Evolutionary conservation across 192 early-diverging fungal species (phyloP).

Genomic region (Coemansia sp.): DNA sequence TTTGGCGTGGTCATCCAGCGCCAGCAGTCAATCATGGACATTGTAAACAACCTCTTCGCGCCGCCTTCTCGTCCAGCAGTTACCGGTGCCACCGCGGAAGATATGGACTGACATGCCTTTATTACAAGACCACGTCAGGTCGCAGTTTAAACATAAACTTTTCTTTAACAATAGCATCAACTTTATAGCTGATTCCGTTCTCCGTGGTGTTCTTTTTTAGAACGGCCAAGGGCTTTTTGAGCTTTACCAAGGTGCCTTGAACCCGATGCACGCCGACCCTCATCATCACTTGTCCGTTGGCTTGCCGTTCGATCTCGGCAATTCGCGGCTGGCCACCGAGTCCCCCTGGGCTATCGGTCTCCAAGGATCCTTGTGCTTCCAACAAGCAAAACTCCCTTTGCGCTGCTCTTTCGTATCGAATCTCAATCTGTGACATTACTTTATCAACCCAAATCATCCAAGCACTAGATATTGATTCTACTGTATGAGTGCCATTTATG

Average conservation of each 20-base stretch:
- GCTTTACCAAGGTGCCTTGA: constrained; percentile 23
- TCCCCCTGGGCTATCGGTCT: constrained; percentile 37
- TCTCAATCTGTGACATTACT: constrained; percentile 46
- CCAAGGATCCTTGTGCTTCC: constrained; percentile 46
- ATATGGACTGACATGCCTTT: constrained; percentile 34
- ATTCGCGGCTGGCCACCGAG: constrained; percentile 38
- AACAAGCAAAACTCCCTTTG: constrained; percentile 43
- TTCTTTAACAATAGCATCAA: constrained; percentile 42
- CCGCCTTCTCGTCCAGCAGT: constrained; percentile 32
- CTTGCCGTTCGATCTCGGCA: constrained; percentile 36
- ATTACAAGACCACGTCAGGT: constrained; percentile 36
- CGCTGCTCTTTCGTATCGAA: constrained; percentile 21
- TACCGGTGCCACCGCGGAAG: constrained; percentile 19
- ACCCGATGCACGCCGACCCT: constrained; percentile 40
- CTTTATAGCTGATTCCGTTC: constrained; percentile 12
- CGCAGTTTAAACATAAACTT: constrained; percentile 49
- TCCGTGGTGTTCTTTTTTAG: constrained; percentile 15
- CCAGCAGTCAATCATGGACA: constrained; percentile 51
- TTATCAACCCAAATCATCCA: neutral
- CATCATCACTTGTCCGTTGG: constrained; percentile 30
- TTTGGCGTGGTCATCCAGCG: constrained; percentile 52
- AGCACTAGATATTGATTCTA: neutral
- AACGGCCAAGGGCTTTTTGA: constrained; percentile 45
- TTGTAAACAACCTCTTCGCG: constrained; percentile 46
- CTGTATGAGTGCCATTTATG: too few relatives aligned